These are phyloP conservation scores for Trichomonas tenax DNA, from an alignment of 208 protist species.

Conservation along the genomic window DNA sequence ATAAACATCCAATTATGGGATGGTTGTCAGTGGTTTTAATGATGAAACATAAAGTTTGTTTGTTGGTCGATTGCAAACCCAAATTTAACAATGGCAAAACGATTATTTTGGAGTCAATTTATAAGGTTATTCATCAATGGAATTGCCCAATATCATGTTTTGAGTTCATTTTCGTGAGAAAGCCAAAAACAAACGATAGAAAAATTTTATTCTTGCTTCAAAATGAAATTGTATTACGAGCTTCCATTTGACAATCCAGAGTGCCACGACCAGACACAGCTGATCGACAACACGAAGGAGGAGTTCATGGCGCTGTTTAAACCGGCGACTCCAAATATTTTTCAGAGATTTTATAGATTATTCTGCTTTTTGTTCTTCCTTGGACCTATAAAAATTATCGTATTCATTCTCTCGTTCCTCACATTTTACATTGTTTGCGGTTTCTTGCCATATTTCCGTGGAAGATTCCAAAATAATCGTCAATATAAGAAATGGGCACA, in stretches of 20 bases:
- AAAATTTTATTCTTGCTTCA: neutral
- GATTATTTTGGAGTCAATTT: too few species aligned
- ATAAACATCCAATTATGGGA: too few species aligned
- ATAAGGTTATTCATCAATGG: too few species aligned
- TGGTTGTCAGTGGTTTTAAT: too few species aligned
- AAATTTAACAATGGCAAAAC: too few species aligned
- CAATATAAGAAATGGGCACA: neutral
- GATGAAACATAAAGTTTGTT: too few species aligned
- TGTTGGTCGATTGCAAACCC: too few species aligned
- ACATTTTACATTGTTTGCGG: neutral
- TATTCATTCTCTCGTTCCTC: neutral
- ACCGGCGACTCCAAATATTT: neutral
- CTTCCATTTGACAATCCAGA: neutral
- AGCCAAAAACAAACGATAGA: neutral
- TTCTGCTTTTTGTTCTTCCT: neutral
- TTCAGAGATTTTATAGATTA: neutral
- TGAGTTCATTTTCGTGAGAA: too few species aligned
- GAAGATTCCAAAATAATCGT: neutral
- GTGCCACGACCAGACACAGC: neutral
- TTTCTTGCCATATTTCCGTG: neutral
- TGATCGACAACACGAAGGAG: neutral
- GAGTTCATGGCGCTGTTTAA: conserved; percentile 1
- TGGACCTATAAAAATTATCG: neutral
- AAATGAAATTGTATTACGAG: neutral
- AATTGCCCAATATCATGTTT: too few species aligned